Percentiles rank a stretch among this genome's conserved stretches.
These are phyloP conservation scores for Calonectria hawksworthii DNA, from an alignment of 2,329 filamentous ascomycete genomes.

Conservation along the genomic window DNA sequence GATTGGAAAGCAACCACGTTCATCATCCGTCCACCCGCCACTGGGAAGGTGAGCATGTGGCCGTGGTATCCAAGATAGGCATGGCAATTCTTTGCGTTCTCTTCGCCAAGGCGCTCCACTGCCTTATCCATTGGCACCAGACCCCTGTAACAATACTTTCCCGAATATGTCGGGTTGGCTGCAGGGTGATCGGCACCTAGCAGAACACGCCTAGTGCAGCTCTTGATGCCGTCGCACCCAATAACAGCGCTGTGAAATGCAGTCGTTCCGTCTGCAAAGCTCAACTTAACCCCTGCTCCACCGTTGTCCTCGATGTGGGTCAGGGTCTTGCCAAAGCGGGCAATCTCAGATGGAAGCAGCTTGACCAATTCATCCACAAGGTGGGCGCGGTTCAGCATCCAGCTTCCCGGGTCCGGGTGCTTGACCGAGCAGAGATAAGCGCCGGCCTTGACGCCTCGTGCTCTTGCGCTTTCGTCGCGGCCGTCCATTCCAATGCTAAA, in stretches of 20 bases:
- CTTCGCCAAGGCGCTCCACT: constrained; percentile 20
- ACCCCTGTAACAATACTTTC: constrained; percentile 26
- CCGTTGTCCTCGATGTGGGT: constrained; percentile 1
- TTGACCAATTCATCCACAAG: constrained; percentile 24
- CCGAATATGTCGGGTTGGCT: constrained; percentile 9
- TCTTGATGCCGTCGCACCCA: constrained; percentile 29
- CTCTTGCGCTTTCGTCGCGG: neutral
- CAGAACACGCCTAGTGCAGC: constrained; percentile 4
- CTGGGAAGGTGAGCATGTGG: constrained; percentile 29
- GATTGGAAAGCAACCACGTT: constrained; percentile 28
- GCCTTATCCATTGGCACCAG: constrained; percentile 29
- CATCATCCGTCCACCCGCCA: constrained; percentile 21
- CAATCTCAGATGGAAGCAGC: constrained; percentile 6
- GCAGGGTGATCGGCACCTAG: constrained; percentile 8
- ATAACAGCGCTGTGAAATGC: constrained; percentile 20
- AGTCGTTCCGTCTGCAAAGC: constrained; percentile 17
- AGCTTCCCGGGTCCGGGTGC: constrained; percentile 21
- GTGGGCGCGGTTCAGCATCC: constrained; percentile 23
- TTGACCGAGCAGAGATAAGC: constrained; percentile 13
- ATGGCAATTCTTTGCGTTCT: constrained; percentile 25
- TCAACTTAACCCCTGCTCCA: neutral
- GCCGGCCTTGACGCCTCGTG: constrained; percentile 13
- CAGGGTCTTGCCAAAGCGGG: constrained; percentile 22
- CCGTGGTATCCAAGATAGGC: constrained; percentile 23
- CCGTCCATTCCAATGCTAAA: constrained; percentile 23